phyloP scores from a whole-genome alignment of 2,329 filamentous ascomycete species.

The Aspergillus pseudoviridinutans region DNA sequence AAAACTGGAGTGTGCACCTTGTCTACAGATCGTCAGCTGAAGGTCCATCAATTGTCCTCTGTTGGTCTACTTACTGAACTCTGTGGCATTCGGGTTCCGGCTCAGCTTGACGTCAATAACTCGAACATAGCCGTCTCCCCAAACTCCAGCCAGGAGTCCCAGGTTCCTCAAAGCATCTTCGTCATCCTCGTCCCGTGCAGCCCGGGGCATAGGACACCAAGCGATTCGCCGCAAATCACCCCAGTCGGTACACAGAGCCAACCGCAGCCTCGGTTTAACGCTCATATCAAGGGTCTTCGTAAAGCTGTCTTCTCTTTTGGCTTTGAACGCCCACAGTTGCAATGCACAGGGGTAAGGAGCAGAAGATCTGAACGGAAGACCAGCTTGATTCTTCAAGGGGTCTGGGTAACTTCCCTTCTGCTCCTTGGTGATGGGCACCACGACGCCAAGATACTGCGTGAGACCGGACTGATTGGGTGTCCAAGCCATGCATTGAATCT shows the following conservation, averaged over 20 bases:
- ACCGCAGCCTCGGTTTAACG: slow-evolving; percentile 42
- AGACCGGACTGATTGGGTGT: slow-evolving; percentile 41
- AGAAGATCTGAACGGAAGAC: slow-evolving; percentile 51
- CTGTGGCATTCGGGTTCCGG: slow-evolving; percentile 21
- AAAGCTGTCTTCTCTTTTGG: slow-evolving; percentile 24
- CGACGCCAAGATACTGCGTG: slow-evolving; percentile 56
- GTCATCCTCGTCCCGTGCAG: slow-evolving; percentile 26
- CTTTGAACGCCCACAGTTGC: slow-evolving; percentile 57
- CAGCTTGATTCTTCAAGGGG: slow-evolving; percentile 29
- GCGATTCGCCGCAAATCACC: slow-evolving; percentile 52
- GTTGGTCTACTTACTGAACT: slow-evolving; percentile 28
- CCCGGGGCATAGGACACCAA: slow-evolving; percentile 52
- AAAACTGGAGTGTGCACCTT: slow-evolving; percentile 48
- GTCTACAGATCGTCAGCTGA: slow-evolving; percentile 22
- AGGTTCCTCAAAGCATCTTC: slow-evolving; percentile 32
- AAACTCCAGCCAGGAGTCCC: slow-evolving; percentile 55
- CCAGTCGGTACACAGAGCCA: slow-evolving; percentile 55
- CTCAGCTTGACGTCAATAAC: slow-evolving; percentile 50
- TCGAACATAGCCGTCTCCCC: slow-evolving; percentile 55
- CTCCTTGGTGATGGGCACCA: slow-evolving; percentile 35
- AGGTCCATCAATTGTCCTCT: neutral
- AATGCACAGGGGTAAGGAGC: slow-evolving; percentile 48
- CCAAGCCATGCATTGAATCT: slow-evolving; percentile 49
- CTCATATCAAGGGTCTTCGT: slow-evolving; percentile 43
- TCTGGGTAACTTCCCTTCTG: slow-evolving; percentile 31